phyloP scores from a whole-genome alignment of 345 rosid species.

The Jatropha curcas region DNA sequence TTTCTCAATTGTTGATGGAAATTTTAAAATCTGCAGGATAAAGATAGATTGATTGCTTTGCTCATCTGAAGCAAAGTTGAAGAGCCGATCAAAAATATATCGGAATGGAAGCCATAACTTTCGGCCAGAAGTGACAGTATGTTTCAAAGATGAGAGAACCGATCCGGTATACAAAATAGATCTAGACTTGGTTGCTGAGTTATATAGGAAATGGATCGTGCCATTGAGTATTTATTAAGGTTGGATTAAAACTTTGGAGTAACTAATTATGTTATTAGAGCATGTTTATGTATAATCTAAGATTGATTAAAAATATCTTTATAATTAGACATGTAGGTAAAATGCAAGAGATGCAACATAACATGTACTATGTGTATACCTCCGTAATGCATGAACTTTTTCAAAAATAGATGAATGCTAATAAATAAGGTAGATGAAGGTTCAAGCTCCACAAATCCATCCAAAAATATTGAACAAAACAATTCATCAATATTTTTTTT shows the following conservation, averaged over 20 bases:
- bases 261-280: too few relatives aligned
- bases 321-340: too few relatives aligned
- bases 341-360: too few relatives aligned
- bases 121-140: conserved; percentile 39
- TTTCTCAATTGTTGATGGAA: not conserved
- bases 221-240: conserved; percentile 64
- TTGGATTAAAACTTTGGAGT: conserved; percentile 45
- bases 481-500: too few relatives aligned
- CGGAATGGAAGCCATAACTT: conserved; percentile 64
- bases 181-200: conserved; percentile 54
- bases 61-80: conserved; percentile 59
- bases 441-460: too few relatives aligned
- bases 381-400: too few relatives aligned
- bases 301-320: too few relatives aligned
- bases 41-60: conserved; percentile 45
- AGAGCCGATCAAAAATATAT: conserved; percentile 59
- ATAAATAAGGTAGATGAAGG: too few relatives aligned
- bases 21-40: conserved; percentile 45
- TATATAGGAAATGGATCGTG: conserved; percentile 61
- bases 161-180: conserved; percentile 51
- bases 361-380: too few relatives aligned
- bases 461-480: too few relatives aligned
- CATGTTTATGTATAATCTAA: too few relatives aligned
- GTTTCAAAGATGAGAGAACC: conserved; percentile 5
- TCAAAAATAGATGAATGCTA: too few relatives aligned